phyloP scores from a whole-genome alignment of 2,329 filamentous ascomycete genomes.

The Fusarium miscanthi region DNA sequence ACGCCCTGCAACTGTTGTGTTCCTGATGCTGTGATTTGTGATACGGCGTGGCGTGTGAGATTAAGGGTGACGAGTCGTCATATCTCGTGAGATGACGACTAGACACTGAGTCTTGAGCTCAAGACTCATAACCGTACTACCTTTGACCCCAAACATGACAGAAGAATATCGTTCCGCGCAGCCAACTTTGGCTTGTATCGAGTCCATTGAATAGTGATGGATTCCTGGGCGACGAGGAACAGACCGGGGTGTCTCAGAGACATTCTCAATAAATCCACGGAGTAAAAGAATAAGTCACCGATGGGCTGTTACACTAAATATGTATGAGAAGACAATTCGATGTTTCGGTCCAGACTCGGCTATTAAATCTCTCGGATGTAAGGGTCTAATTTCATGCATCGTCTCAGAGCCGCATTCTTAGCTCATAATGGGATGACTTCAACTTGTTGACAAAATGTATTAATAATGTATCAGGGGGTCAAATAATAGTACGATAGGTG shows the following conservation, averaged over 20 bases:
- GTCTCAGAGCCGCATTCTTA: conserved; percentile 1
- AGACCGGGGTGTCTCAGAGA: too few relatives aligned
- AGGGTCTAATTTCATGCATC: conserved; percentile 30
- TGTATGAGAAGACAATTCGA: conserved; percentile 29
- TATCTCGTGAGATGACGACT: neutral
- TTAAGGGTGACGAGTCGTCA: neutral
- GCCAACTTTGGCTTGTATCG: neutral
- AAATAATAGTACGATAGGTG: neutral
- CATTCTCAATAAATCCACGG: too few relatives aligned
- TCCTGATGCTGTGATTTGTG: neutral
- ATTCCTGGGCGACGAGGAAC: too few relatives aligned
- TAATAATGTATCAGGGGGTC: neutral
- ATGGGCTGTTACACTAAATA: conserved; percentile 3
- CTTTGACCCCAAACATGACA: too few relatives aligned
- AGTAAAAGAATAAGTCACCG: neutral
- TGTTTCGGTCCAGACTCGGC: conserved; percentile 43
- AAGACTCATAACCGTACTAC: too few relatives aligned
- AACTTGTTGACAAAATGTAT: neutral
- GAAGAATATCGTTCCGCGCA: neutral
- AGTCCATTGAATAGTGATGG: neutral
- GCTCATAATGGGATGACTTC: conserved; percentile 1
- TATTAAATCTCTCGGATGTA: conserved; percentile 40
- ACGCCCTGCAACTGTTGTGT: neutral
- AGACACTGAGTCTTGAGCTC: neutral
- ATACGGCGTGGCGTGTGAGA: neutral